Conservation (phyloP, 2,329 filamentous ascomycete species). For the Microascus cirrosus region DNA sequence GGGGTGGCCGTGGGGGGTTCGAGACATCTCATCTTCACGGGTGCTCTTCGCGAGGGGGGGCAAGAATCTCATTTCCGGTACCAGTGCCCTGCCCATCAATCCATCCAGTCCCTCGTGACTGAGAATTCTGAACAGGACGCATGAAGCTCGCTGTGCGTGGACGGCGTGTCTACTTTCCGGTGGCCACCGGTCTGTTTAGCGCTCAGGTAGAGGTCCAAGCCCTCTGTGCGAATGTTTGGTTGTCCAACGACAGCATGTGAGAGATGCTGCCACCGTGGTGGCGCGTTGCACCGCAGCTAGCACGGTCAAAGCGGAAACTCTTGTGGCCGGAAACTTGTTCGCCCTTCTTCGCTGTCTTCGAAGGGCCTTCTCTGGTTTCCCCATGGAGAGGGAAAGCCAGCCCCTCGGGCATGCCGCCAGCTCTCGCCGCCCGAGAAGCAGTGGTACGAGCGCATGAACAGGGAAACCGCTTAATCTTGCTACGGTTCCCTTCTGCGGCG, state of each 20-base stretch:
- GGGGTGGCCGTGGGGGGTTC: neutral
- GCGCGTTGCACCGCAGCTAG: neutral
- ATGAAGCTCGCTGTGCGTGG: neutral
- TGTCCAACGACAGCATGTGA: neutral
- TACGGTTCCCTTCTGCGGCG: neutral
- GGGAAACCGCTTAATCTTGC: neutral
- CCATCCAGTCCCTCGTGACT: neutral
- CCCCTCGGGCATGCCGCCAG: neutral
- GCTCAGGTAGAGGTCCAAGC: neutral
- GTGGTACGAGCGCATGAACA: neutral
- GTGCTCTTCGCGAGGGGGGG: neutral
- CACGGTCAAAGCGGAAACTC: neutral
- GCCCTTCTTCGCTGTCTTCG: neutral
- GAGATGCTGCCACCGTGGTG: neutral
- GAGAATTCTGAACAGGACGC: neutral
- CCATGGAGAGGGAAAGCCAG: neutral
- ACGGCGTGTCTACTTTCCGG: neutral
- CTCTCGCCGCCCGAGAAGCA: neutral
- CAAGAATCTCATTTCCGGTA: neutral
- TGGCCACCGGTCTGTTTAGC: neutral
- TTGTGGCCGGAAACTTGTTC: neutral
- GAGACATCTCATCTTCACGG: neutral
- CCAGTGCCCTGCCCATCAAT: neutral
- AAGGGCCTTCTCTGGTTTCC: neutral
- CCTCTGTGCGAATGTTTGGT: neutral